Evolutionary conservation across 1,139 yeast genomes (phyloP).

Genomic region (Magnusiomyces tetraspermus): DNA sequence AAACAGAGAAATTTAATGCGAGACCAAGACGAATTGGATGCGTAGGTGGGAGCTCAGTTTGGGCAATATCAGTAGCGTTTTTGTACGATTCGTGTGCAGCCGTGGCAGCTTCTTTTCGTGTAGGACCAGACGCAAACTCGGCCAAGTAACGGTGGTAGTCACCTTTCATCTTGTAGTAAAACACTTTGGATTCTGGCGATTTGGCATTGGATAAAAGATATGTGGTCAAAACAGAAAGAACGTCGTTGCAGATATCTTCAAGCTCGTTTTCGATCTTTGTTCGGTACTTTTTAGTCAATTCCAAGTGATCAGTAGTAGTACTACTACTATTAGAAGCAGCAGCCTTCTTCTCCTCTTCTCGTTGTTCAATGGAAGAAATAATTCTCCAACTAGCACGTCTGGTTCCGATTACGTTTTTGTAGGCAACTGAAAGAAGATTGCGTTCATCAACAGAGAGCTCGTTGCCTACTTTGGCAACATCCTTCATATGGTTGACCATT

Average conservation of each 20-base stretch:
- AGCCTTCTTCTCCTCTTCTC: constrained; percentile 98
- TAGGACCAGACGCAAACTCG: constrained; percentile 88
- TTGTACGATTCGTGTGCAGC: constrained; percentile 93
- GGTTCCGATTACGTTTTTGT: constrained; percentile 97
- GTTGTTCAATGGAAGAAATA: constrained; percentile 95
- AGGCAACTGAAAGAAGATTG: constrained; percentile 91
- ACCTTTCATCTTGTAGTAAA: constrained; percentile 99
- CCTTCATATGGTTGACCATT: constrained; percentile 98
- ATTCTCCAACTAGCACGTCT: constrained; percentile 99
- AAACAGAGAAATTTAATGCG: constrained; percentile 95
- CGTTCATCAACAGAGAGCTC: constrained; percentile 97
- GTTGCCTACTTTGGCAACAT: constrained; percentile 91
- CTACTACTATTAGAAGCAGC: too few relatives aligned
- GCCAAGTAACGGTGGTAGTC: constrained; percentile 99
- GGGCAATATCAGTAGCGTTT: constrained; percentile 95
- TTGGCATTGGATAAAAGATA: constrained; percentile 92
- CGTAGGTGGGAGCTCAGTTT: constrained; percentile 95
- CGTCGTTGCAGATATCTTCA: constrained; percentile 91
- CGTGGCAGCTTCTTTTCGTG: constrained; percentile 91
- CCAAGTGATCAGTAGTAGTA: constrained; percentile 69
- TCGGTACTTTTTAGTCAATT: constrained; percentile 89
- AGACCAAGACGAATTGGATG: constrained; percentile 98
- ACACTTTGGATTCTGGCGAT: constrained; percentile 96
- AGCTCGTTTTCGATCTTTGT: constrained; percentile 91
- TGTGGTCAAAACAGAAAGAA: constrained; percentile 74